A percentile compares a stretch with the other conserved stretches of the same genome.
These are phyloP conservation scores for Debaryomycetaceae sp. DNA, from an alignment of 1,139 yeast species.

Conservation along the genomic window DNA sequence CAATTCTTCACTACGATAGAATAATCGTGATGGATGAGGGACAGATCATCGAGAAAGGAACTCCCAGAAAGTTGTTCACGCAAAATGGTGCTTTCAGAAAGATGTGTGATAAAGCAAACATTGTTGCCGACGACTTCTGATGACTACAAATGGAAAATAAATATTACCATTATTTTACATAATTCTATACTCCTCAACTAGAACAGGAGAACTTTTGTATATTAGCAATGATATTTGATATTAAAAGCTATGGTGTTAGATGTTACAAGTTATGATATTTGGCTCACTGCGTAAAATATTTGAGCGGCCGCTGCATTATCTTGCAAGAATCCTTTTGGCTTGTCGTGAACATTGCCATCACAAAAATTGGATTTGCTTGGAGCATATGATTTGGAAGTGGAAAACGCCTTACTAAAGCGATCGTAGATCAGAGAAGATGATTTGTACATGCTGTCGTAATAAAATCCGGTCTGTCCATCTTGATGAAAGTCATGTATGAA, in stretches of 20 bases:
- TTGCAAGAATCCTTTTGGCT: slow-evolving; percentile 15
- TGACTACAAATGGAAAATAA: not conserved
- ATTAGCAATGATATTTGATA: not conserved
- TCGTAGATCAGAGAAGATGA: slow-evolving; percentile 9
- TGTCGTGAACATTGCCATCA: slow-evolving; percentile 8
- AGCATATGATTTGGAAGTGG: slow-evolving; percentile 4
- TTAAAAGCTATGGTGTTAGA: not conserved
- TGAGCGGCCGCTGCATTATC: slow-evolving; percentile 25
- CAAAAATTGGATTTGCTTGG: slow-evolving; percentile 11
- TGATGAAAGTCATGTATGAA: slow-evolving; percentile 20
- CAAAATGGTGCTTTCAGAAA: slow-evolving; percentile 34
- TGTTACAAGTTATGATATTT: not conserved
- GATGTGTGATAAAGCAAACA: slow-evolving; percentile 38
- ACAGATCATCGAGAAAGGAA: slow-evolving; percentile 45
- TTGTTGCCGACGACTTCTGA: slow-evolving; percentile 16
- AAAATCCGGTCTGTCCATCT: slow-evolving; percentile 14
- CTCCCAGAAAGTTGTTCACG: slow-evolving; percentile 42
- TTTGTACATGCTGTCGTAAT: slow-evolving; percentile 11
- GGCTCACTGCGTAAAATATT: slow-evolving; percentile 13
- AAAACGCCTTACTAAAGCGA: slow-evolving; percentile 9
- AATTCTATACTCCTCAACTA: not conserved
- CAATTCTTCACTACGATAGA: slow-evolving; percentile 49
- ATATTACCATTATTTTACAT: not conserved
- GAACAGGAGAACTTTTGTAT: not conserved
- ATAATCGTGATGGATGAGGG: slow-evolving; percentile 54